Conservation (phyloP, 75 land plant genomes). For the Selaginella moellendorffii region DNA sequence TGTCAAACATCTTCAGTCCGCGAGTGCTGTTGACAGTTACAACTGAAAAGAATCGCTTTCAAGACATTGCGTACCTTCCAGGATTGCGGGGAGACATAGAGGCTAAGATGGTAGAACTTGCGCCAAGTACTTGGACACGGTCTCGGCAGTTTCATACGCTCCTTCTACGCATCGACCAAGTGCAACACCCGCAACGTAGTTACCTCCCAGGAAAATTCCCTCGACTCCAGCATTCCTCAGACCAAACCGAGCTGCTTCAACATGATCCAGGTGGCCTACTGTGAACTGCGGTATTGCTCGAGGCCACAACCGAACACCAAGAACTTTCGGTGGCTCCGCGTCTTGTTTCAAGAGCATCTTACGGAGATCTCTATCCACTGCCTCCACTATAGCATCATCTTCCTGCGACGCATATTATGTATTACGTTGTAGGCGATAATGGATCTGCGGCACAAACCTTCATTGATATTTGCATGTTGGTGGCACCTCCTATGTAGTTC, state of each 20-base stretch:
- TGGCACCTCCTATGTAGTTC: constrained; percentile 91
- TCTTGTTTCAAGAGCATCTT: constrained; percentile 74
- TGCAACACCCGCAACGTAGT: constrained; percentile 86
- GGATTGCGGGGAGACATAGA: too few relatives aligned
- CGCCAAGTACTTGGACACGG: neutral
- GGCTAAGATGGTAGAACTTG: too few relatives aligned
- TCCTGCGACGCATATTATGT: too few relatives aligned
- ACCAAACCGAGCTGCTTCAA: constrained; percentile 49
- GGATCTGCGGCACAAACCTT: constrained; percentile 52
- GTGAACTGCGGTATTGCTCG: constrained; percentile 88
- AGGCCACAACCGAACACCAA: constrained; percentile 85
- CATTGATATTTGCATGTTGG: constrained; percentile 48
- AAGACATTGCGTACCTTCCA: too few relatives aligned
- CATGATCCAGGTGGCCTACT: constrained; percentile 70
- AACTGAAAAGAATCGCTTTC: too few relatives aligned
- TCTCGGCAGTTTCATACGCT: constrained; percentile 66
- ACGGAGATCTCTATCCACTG: constrained; percentile 72
- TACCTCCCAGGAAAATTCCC: constrained; percentile 86
- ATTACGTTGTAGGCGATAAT: too few relatives aligned
- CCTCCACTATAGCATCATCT: constrained; percentile 49
- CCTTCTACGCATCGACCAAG: constrained; percentile 89
- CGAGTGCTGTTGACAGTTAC: too few relatives aligned
- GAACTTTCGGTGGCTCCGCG: constrained; percentile 42
- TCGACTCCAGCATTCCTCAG: constrained; percentile 41
- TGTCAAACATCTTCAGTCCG: too few relatives aligned